Evolutionary conservation across 2,329 filamentous ascomycete genomes (phyloP), one percentile per base, ranked within the genome.

Genomic region (Calonectria henricotiae): DNA sequence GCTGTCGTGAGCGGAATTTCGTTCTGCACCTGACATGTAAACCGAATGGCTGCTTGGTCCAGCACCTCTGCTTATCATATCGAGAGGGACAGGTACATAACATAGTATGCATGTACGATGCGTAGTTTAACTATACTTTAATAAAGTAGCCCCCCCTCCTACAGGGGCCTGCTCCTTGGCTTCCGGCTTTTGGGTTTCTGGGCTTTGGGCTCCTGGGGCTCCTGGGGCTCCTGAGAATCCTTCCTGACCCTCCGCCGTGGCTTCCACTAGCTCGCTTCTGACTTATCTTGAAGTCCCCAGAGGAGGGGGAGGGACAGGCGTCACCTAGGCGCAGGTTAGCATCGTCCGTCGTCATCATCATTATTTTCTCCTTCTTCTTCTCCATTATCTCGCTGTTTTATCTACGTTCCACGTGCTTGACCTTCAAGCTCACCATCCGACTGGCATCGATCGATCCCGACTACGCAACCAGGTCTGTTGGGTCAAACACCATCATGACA

Each of bases 221-320:
- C 41, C 17, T 43, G n/a, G n/a, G 27, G 27, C 27, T 30, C 27
- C 7, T 30, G 27, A 7, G 4, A 4, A 30, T 30, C 32, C 35
- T 39, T 37, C 51, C 41, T 5, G n/a, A 17, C 6, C 32, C 20
- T 13, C 32, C 25, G 12, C 35, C 20, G 51, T 30, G 20, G 51
- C 51, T 39, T 37, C 49, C 30, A 37, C 32, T 23, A 58, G 20
- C 20, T 58, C 51, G 32, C 51, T 58, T 58, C 20, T 20, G 51
- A 37, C 20, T 25, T 39, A 6, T 4, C 51, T 55, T 8, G 20
- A 37, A 23, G 51, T 37, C 35, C 35, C 55, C n/a, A 37, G 44
- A 61, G 55, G 55, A 61, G 39, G 55, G 15, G 37, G 35, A 11
- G 25, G 25, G 13, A 27, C 23, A 51, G 23, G 7, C 35, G 55